phyloP scores from a whole-genome alignment of 192 early-diverging fungal species.

The Borealophlyctis nickersoniae region DNA sequence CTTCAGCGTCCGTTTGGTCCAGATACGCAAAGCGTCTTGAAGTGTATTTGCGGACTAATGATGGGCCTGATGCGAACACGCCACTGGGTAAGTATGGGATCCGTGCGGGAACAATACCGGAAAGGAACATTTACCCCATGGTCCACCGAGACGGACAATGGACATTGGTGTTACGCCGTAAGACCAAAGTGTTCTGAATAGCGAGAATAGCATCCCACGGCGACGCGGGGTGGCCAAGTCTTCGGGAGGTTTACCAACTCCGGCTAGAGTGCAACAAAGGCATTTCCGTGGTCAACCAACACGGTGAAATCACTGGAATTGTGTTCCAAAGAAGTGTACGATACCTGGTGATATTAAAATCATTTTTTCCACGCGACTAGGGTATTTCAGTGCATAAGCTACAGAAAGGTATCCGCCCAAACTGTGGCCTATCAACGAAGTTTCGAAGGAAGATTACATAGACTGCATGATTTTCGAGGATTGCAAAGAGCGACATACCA shows the following conservation, averaged over 20 bases:
- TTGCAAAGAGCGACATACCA: constrained; percentile 37
- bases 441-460: too few relatives aligned
- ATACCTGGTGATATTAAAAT: constrained; percentile 83
- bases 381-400: constrained; percentile 84
- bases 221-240: constrained; percentile 2
- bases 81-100: too few relatives aligned
- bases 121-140: constrained; percentile 45
- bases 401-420: constrained; percentile 86
- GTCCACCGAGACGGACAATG: constrained; percentile 72
- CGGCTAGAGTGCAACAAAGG: constrained; percentile 26
- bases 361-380: constrained; percentile 79
- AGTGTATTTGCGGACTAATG: constrained; percentile 43
- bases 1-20: constrained; percentile 59
- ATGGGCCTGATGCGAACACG: neutral
- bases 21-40: constrained; percentile 58
- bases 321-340: too few relatives aligned
- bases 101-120: too few relatives aligned
- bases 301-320: too few relatives aligned
- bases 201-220: constrained; percentile 25
- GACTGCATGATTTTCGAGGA: constrained; percentile 8
- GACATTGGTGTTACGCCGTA: constrained; percentile 77
- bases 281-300: too few relatives aligned
- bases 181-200: constrained; percentile 63
- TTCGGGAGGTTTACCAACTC: constrained; percentile 16
- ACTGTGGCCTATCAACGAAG: constrained; percentile 64